Base-by-base conservation (phyloP, 805 yeast genomes). In the Candida sphagnicola region DNA sequence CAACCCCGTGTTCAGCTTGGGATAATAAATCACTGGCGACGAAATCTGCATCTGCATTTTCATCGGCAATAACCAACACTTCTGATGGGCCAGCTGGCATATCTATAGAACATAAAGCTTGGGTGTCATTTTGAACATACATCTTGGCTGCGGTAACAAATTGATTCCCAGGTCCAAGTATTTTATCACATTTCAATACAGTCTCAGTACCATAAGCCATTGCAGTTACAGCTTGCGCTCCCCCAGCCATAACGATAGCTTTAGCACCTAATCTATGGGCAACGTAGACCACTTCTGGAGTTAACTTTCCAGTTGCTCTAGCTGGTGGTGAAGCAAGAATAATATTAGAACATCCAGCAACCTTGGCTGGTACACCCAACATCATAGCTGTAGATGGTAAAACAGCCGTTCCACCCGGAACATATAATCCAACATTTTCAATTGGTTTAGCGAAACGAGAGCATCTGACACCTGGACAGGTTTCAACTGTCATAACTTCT, bases 81-180 rank as follows among this genome's bases (percentile, higher is more conserved):
- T 93, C 99, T 37, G 95, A 85, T 19, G 99, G 99, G 8, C 99
- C 99, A 18, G 99, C 99, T 35, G 99, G 99, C 98, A 93, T 91
- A 62, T 93, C 99, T 50, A 93, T 93, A 13, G 96, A 85, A 58
- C 96, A 93, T 55, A 90, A 70, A 5, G 99, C 98, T 46, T 82
- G 83, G 1, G 96, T 85, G 57, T 93, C 99, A 56, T 93, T 95
- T 53, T 91, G 93, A 37, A 95, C 93, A 58, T 84, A 70, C 99
- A 93, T 93, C 73, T 93, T 93, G 31, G 99, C 99, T 31, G 99
- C 98, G 14, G 99, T 93, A 38, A 93, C 99, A 60, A 93, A 93
- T 69, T 93, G 99, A 68, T 93, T 93, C 44, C 99, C 99, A 17
- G 99, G 99, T 34, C 99, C 99, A 61, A 93, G 74, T 45, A 93